Percentiles rank a stretch among this genome's conserved stretches.
Evolutionary conservation across 1,284 basidiomycete genomes (phyloP).

Genomic region (Singerocomus rubriflavus): DNA sequence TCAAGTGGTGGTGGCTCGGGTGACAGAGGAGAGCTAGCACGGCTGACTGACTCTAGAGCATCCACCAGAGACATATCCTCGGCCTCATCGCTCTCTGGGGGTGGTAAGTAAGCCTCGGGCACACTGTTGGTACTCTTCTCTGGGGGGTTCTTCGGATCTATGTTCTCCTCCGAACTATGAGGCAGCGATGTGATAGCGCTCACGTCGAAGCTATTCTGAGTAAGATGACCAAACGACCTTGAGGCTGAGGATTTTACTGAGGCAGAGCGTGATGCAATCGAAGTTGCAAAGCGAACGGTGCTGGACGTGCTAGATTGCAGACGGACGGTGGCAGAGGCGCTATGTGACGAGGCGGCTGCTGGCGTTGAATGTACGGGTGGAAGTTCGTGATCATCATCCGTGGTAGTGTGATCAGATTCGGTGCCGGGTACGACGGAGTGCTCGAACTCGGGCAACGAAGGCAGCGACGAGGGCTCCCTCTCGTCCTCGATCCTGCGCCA

Average conservation of each 20-base stretch:
- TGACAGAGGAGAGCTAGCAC: constrained; percentile 47
- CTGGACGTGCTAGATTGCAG: constrained; percentile 57
- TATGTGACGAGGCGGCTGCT: constrained; percentile 42
- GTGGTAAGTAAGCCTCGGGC: constrained; percentile 50
- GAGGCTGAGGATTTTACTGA: constrained; percentile 39
- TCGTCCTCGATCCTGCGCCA: constrained; percentile 76
- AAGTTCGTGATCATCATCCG: constrained; percentile 35
- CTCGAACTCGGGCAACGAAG: constrained; percentile 67
- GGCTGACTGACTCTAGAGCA: constrained; percentile 58
- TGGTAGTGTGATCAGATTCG: constrained; percentile 29
- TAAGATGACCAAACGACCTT: constrained; percentile 28
- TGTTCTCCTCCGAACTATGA: constrained; percentile 39
- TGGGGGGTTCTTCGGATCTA: constrained; percentile 38
- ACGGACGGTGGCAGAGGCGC: constrained; percentile 45
- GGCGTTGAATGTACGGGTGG: constrained; percentile 67
- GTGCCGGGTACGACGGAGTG: constrained; percentile 46
- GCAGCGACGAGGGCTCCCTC: constrained; percentile 72
- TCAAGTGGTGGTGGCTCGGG: constrained; percentile 37
- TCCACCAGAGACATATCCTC: constrained; percentile 56
- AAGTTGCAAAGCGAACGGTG: constrained; percentile 69
- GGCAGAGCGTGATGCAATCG: constrained; percentile 53
- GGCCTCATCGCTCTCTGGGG: constrained; percentile 38
- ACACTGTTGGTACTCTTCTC: constrained; percentile 45
- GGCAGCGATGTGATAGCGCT: constrained; percentile 56
- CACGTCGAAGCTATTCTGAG: constrained; percentile 55